These are phyloP conservation scores for Ceratocystis alfenasii DNA, from an alignment of 2,329 filamentous ascomycete species.

Conservation along the genomic window DNA sequence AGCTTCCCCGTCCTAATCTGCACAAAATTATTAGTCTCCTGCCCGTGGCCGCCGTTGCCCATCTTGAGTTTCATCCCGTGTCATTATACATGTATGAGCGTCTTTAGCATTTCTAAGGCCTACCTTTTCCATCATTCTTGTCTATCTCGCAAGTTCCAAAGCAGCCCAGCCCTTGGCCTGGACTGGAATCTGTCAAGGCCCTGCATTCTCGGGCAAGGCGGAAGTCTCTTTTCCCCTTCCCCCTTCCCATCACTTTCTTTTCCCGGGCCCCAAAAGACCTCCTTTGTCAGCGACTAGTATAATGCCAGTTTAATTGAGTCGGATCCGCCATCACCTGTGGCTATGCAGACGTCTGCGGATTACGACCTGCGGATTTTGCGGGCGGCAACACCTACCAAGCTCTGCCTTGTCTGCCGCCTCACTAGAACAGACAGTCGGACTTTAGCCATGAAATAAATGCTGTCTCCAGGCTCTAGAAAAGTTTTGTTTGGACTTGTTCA, in stretches of 20 bases:
- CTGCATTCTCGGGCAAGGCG: conserved; percentile 9
- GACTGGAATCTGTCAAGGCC: conserved; percentile 2
- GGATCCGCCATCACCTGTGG: not conserved
- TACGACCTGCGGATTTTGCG: not conserved
- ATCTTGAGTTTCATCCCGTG: no score
- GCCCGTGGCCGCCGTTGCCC: no score
- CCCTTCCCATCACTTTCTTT: conserved; percentile 4
- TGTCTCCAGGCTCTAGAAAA: not conserved
- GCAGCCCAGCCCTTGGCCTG: not conserved
- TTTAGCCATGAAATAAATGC: not conserved
- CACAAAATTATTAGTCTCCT: not conserved
- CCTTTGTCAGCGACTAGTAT: conserved; percentile 3
- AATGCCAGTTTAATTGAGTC: no score
- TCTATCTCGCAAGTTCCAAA: not conserved
- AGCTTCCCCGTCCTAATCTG: not conserved
- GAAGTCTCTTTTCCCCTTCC: conserved; percentile 1
- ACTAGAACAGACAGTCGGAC: not conserved
- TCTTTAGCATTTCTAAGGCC: not conserved
- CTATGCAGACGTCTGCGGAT: not conserved
- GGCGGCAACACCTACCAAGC: not conserved
- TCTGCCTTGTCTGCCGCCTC: not conserved
- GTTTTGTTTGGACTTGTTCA: not conserved
- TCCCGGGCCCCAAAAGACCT: not conserved
- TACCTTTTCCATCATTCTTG: not conserved
- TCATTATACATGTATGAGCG: not conserved